A percentile compares a stretch with the other conserved stretches of the same genome.
Evolutionary conservation across 2,329 filamentous ascomycete genomes (phyloP).

Genomic region (Sporothrix pallida): DNA sequence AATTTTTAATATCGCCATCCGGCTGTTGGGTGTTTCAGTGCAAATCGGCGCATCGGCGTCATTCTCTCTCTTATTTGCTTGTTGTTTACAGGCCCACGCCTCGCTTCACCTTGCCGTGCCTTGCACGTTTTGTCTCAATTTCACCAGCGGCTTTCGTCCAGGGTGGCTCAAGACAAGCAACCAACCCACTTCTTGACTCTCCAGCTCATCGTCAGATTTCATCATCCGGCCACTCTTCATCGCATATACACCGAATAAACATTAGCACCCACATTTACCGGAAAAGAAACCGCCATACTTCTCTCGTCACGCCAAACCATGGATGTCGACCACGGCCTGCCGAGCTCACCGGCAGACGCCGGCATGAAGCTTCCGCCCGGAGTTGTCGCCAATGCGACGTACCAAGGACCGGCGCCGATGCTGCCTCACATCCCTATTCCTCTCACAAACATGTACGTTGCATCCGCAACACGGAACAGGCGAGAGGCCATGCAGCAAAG

Average conservation of each 20-base stretch:
- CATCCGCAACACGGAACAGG: no score
- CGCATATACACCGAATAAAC: neutral
- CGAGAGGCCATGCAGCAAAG: neutral
- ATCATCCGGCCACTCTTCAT: neutral
- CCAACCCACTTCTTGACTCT: neutral
- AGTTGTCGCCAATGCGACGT: conserved; percentile 45
- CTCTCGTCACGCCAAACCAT: neutral
- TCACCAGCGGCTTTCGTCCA: neutral
- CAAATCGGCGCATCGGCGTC: neutral
- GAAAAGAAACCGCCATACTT: neutral
- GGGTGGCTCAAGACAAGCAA: neutral
- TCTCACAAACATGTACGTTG: neutral
- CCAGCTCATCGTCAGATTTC: neutral
- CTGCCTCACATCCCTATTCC: conserved; percentile 53
- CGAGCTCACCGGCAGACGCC: neutral
- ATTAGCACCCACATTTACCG: no score
- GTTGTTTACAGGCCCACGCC: neutral
- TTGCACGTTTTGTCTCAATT: neutral
- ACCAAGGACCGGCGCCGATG: conserved; percentile 48
- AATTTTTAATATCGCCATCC: conserved; percentile 13
- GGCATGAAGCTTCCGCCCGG: conserved; percentile 34
- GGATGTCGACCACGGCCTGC: conserved; percentile 1
- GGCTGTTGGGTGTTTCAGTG: neutral
- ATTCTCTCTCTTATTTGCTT: neutral
- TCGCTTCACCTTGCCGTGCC: conserved; percentile 3